These are phyloP conservation scores for Scenedesmus sp. DNA, from an alignment of 163 green algal genomes.

Conservation along the genomic window DNA sequence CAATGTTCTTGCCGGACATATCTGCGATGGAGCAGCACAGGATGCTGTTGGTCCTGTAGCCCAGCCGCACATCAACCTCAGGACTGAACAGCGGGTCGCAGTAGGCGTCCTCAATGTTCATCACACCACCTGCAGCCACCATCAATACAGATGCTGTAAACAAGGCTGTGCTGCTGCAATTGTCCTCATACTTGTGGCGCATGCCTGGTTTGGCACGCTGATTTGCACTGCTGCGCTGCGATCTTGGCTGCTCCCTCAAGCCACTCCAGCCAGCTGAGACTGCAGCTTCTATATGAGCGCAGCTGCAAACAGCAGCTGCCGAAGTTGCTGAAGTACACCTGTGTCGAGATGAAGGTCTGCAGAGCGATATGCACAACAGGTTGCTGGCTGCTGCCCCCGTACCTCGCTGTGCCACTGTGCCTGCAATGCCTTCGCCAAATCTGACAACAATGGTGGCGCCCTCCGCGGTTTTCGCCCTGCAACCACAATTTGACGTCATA, in stretches of 20 bases:
- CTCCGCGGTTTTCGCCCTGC: conserved; percentile 25
- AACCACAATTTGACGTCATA: not conserved
- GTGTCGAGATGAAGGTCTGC: not conserved
- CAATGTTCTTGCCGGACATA: conserved; percentile 69
- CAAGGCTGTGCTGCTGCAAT: not conserved
- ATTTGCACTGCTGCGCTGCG: not conserved
- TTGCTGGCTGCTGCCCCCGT: not conserved
- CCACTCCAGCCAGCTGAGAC: not conserved
- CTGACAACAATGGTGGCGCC: conserved; percentile 55
- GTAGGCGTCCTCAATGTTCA: conserved; percentile 78
- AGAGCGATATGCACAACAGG: not conserved
- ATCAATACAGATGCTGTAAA: not conserved
- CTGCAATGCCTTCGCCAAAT: conserved; percentile 78
- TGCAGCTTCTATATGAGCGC: not conserved
- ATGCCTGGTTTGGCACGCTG: not conserved
- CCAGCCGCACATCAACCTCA: conserved; percentile 65
- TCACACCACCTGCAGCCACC: conserved; percentile 53
- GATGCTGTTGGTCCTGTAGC: conserved; percentile 73
- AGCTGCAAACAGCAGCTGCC: not conserved
- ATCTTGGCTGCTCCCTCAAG: not conserved
- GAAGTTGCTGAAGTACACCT: not conserved
- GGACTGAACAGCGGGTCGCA: conserved; percentile 70
- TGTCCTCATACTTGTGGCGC: not conserved
- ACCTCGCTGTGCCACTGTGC: conserved; percentile 70
- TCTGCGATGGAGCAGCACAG: conserved; percentile 71